Percentiles rank a stretch among this genome's conserved stretches.
These are phyloP conservation scores for Dothidotthia symphoricarpi DNA, from an alignment of 2,329 filamentous ascomycete genomes.

Conservation along the genomic window DNA sequence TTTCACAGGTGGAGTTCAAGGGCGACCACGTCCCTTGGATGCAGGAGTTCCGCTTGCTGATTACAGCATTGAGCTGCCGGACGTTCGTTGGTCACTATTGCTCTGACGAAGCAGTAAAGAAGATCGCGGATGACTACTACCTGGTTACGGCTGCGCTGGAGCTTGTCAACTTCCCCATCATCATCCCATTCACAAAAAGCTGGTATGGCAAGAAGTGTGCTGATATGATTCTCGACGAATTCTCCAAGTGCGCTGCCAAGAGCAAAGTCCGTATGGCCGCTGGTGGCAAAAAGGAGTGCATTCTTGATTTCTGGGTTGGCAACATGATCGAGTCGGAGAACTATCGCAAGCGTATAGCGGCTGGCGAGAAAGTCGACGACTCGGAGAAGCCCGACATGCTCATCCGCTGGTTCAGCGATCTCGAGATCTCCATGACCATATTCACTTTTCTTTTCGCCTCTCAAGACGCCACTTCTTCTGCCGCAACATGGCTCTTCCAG, in stretches of 20 bases:
- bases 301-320: conserved; percentile 88
- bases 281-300: conserved; percentile 82
- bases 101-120: conserved; percentile 83
- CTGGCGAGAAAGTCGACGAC: conserved; percentile 59
- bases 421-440: conserved; percentile 87
- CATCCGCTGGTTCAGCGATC: conserved; percentile 83
- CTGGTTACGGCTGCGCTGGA: conserved; percentile 93
- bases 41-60: conserved; percentile 87
- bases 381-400: conserved; percentile 79
- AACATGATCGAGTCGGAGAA: conserved; percentile 79
- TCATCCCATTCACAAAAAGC: conserved; percentile 89
- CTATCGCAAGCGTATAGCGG: conserved; percentile 75
- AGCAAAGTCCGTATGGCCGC: conserved; percentile 88
- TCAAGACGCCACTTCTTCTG: conserved; percentile 93
- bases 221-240: conserved; percentile 87
- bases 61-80: conserved; percentile 90
- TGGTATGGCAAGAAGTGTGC: conserved; percentile 97
- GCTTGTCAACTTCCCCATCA: conserved; percentile 85
- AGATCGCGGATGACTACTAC: conserved; percentile 95
- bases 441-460: conserved; percentile 98
- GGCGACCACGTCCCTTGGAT: conserved; percentile 84
- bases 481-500: conserved; percentile 94
- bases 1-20: conserved; percentile 66
- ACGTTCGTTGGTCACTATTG: conserved; percentile 99
- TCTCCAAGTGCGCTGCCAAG: conserved; percentile 88